Base-by-base conservation (phyloP, 371 early-diverging fungal species). In the Mucor indicus region DNA sequence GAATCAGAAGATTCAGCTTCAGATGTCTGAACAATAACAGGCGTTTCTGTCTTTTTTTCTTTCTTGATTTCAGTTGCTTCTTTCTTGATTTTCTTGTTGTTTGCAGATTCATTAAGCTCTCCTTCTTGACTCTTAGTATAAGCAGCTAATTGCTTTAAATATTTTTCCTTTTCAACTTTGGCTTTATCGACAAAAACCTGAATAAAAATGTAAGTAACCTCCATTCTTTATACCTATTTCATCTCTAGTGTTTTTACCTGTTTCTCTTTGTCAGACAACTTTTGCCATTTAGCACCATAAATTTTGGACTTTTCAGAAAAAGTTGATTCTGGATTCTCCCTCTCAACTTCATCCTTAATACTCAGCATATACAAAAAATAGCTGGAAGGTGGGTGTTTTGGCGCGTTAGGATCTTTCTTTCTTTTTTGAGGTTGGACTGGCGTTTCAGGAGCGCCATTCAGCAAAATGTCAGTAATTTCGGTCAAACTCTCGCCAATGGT, bases 241-340 rank as follows among this genome's bases (percentile, higher is more conserved):
- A 4, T 31, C 23, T 33, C 10, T 24, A 15, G 1, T 22, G 13
- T 23, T 21, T n/a, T 30, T 43, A 54, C 55, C 43, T 48, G 35
- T 19, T 37, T 55, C 10, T 48, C 38, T 23, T 43, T 36, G 4
- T 55, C 55, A 23, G 48, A 17, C 4, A 55, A 20, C 7, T 38
- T 22, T 55, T 36, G 36, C 55, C 55, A 55, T 43, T 33, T 35
- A 22, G 43, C 43, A 32, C 48, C 48, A 23, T 41, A 55, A 20
- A 55, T 43, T 17, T 55, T 55, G n/a, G 44, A 37, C 12, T 48
- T 48, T 31, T 46, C 55, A 27, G 36, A 24, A n/a, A 47, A 54
- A 8, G 42, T 33, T 16, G 42, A 21, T 3, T 46, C 36, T 20
- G 54, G 54, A 13, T 41, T 4, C 13, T 21, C 29, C 25, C 30